Evolutionary conservation across 768 basidiomycete genomes (phyloP).

Genomic region (Daedaleopsis nitida): DNA sequence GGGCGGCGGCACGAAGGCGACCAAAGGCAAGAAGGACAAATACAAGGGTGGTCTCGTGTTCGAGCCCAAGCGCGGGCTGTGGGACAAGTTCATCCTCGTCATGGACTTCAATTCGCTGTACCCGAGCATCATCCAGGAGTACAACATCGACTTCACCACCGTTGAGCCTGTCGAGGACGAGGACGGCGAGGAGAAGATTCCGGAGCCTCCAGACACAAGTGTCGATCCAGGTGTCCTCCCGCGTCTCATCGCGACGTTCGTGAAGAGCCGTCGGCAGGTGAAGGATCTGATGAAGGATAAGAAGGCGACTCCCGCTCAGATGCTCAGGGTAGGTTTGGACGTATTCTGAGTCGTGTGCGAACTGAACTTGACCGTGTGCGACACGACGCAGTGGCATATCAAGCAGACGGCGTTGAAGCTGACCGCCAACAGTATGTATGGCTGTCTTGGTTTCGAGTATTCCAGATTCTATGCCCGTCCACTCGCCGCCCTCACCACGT

Average conservation of each 20-base stretch:
- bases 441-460: constrained; percentile 96
- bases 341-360: neutral
- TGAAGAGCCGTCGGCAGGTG: constrained; percentile 85
- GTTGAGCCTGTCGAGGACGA: constrained; percentile 71
- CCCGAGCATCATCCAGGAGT: constrained; percentile 99
- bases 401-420: constrained; percentile 96
- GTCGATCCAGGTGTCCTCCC: constrained; percentile 89
- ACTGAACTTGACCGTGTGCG: neutral
- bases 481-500: constrained; percentile 96
- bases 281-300: constrained; percentile 95
- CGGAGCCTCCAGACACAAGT: constrained; percentile 78
- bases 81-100: constrained; percentile 96
- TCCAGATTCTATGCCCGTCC: constrained; percentile 96
- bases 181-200: constrained; percentile 80
- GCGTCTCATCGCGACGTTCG: constrained; percentile 94
- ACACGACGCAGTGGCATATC: constrained; percentile 82
- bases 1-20: constrained; percentile 40
- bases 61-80: constrained; percentile 92
- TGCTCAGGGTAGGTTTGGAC: constrained; percentile 67
- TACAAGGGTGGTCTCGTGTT: constrained; percentile 99
- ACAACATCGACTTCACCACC: constrained; percentile 99
- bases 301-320: constrained; percentile 65
- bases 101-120: constrained; percentile 99
- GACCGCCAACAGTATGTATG: constrained; percentile 99
- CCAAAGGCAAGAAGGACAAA: constrained; percentile 84